phyloP scores from a whole-genome alignment of 140 eudicot genomes.

The Cichorium intybus region DNA sequence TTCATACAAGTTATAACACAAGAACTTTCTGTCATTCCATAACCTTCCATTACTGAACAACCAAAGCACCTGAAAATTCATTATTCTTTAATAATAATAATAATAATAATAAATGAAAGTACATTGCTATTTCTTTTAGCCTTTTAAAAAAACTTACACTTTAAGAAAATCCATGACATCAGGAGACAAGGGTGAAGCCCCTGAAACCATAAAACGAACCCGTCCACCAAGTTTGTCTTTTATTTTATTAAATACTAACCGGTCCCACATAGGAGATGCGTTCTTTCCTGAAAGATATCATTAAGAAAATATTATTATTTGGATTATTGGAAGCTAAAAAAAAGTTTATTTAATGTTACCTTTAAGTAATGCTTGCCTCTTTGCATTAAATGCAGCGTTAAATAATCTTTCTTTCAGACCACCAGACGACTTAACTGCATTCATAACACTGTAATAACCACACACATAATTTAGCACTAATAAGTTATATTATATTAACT shows the following conservation, averaged over 20 bases:
- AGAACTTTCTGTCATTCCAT: constrained; percentile 92
- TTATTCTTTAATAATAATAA: too few relatives aligned
- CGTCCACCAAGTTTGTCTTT: constrained; percentile 88
- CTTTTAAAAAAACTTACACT: constrained; percentile 57
- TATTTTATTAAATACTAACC: constrained; percentile 73
- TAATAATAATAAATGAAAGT: background rate
- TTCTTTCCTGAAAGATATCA: constrained; percentile 48
- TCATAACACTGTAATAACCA: constrained; percentile 52
- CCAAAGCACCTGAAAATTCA: constrained; percentile 58
- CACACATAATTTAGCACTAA: constrained; percentile 16
- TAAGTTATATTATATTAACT: too few relatives aligned
- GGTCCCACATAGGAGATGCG: constrained; percentile 81
- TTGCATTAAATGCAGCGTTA: constrained; percentile 72
- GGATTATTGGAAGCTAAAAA: background rate
- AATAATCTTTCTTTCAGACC: constrained; percentile 64
- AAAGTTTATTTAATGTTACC: constrained; percentile 35
- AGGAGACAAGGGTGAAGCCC: constrained; percentile 89
- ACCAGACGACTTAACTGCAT: constrained; percentile 73
- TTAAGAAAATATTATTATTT: background rate
- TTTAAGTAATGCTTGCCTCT: constrained; percentile 64
- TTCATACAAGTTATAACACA: constrained; percentile 66
- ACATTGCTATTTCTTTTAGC: background rate
- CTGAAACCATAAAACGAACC: constrained; percentile 79
- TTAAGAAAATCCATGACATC: constrained; percentile 90
- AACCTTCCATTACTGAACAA: constrained; percentile 64